Evolutionary conservation across 2,329 filamentous ascomycete species (phyloP).

Genomic region (Calonectria hongkongensis): DNA sequence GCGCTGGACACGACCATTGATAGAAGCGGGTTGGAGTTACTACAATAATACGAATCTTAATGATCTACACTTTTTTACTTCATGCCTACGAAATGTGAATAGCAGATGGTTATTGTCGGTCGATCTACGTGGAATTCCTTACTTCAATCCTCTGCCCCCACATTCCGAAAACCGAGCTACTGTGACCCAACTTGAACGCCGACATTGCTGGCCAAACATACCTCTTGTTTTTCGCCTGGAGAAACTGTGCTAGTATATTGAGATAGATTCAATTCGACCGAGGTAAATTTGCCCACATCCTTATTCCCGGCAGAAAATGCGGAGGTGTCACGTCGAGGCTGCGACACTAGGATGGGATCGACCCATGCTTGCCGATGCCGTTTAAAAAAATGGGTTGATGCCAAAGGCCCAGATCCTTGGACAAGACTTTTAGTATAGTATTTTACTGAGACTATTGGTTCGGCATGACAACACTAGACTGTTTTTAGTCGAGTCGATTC

Average conservation of each 20-base stretch:
- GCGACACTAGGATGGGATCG: not conserved
- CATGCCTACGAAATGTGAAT: not conserved
- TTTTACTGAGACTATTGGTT: not conserved
- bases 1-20: not conserved
- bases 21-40: conserved; percentile 4
- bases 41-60: conserved; percentile 8
- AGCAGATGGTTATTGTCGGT: not conserved
- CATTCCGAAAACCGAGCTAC: too few relatives aligned
- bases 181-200: too few relatives aligned
- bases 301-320: not conserved
- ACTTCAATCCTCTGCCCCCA: too few relatives aligned
- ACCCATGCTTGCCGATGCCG: not conserved
- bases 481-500: too few relatives aligned
- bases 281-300: not conserved
- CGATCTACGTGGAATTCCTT: not conserved
- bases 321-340: not conserved
- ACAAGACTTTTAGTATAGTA: too few relatives aligned
- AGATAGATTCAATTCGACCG: not conserved
- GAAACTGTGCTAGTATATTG: not conserved
- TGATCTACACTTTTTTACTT: not conserved
- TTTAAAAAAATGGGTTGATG: not conserved
- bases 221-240: too few relatives aligned
- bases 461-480: not conserved
- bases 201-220: too few relatives aligned
- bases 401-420: not conserved